Percentiles rank a stretch among this genome's conserved stretches.
These are phyloP conservation scores for Podaxis mareebaensis DNA, from an alignment of 768 basidiomycete genomes.

Conservation along the genomic window DNA sequence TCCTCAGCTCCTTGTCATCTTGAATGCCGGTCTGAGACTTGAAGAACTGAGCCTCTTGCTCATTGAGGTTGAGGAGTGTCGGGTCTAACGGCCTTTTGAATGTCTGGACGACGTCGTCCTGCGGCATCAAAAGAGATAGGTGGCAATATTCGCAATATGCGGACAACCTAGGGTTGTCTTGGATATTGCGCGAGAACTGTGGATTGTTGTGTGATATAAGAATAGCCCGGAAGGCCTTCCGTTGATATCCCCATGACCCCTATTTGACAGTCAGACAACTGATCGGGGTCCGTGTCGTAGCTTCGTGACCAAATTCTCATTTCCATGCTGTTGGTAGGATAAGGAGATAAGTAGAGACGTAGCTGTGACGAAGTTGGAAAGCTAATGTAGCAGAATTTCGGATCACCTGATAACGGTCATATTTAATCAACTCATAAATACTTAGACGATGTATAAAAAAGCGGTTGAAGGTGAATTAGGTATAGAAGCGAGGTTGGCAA, in stretches of 20 bases:
- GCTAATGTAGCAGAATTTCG: no score
- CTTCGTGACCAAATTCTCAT: not conserved
- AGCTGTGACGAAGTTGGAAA: no score
- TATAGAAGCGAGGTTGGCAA: not conserved
- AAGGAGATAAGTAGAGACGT: no score
- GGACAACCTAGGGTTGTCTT: not conserved
- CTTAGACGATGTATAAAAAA: not conserved
- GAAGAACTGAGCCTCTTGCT: constrained; percentile 33
- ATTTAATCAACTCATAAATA: no score
- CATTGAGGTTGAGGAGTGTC: constrained; percentile 17
- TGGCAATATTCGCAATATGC: not conserved
- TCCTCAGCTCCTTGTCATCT: constrained; percentile 36
- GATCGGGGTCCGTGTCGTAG: not conserved
- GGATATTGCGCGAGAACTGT: not conserved
- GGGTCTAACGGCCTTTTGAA: constrained; percentile 1
- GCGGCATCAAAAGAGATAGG: not conserved
- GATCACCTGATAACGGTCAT: no score
- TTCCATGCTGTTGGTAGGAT: not conserved
- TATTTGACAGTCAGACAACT: not conserved
- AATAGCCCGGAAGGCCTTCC: not conserved
- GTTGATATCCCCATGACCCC: not conserved
- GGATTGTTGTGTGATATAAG: not conserved
- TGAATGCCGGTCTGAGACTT: constrained; percentile 35
- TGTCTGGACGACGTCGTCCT: not conserved
- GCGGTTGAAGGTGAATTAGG: not conserved